These are phyloP conservation scores for Epichloe coenophiala DNA, from an alignment of 2,329 filamentous ascomycete species.

Conservation along the genomic window DNA sequence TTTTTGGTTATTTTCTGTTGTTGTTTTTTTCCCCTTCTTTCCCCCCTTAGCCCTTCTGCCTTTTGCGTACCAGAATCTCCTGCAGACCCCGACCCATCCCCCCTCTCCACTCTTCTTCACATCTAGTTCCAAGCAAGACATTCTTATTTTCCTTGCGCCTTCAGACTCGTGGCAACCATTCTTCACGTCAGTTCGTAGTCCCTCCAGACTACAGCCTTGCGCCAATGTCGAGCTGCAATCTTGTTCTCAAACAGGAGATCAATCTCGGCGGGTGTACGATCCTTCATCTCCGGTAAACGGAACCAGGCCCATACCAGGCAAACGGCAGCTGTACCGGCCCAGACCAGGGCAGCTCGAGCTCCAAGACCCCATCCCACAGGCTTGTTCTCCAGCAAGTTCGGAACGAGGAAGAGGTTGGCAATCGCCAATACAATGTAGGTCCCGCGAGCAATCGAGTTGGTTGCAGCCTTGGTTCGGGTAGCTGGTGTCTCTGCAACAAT, in stretches of 20 bases:
- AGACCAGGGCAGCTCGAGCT: conserved; percentile 9
- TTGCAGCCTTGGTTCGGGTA: conserved; percentile 11
- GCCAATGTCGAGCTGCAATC: conserved; percentile 11
- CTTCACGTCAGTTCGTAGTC: background rate
- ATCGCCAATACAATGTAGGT: conserved; percentile 9
- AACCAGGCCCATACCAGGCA: conserved; percentile 11
- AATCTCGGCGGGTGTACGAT: conserved; percentile 10
- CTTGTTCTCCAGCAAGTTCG: conserved; percentile 9
- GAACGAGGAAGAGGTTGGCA: conserved; percentile 10
- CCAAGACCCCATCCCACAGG: conserved; percentile 10
- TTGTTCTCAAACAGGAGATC: conserved; percentile 12
- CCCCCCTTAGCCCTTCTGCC: too few species aligned
- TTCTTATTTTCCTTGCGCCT: background rate
- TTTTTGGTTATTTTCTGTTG: too few species aligned
- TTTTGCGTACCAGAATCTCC: too few species aligned
- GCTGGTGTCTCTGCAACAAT: conserved; percentile 27
- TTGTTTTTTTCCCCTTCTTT: too few species aligned
- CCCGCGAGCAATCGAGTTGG: conserved; percentile 9
- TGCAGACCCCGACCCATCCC: too few species aligned
- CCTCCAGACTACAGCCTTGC: background rate
- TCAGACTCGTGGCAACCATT: background rate
- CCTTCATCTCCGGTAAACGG: conserved; percentile 12
- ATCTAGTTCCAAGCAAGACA: background rate
- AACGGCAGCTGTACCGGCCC: conserved; percentile 6
- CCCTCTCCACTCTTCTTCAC: background rate